phyloP scores from a whole-genome alignment of 2,329 filamentous ascomycete genomes.

The Botryotinia calthae region DNA sequence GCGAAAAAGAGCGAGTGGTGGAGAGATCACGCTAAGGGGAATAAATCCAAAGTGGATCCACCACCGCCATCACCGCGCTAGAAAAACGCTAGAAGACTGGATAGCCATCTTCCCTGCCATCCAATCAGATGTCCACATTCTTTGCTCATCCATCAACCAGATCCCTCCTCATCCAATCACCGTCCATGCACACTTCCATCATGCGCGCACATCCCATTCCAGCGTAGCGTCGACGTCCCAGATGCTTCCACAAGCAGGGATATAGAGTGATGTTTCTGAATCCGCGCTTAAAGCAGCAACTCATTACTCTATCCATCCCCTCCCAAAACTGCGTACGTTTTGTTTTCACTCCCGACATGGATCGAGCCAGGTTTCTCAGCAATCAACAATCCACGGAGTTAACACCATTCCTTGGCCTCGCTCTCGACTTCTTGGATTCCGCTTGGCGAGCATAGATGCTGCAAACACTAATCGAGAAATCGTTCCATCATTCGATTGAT shows the following conservation, averaged over 20 bases:
- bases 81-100: slow-evolving; percentile 16
- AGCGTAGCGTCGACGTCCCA: not conserved
- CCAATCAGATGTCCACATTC: not conserved
- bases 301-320: not conserved
- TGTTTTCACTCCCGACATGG: not conserved
- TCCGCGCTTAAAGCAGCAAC: not conserved
- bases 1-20: not conserved
- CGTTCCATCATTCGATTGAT: not conserved
- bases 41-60: not conserved
- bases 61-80: not conserved
- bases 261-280: not conserved
- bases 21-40: not conserved
- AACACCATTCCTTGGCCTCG: not conserved
- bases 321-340: not conserved
- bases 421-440: not conserved
- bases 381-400: not conserved
- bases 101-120: not conserved
- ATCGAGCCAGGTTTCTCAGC: not conserved
- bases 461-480: not conserved
- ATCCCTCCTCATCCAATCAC: not conserved
- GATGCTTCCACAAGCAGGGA: not conserved
- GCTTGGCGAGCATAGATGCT: not conserved
- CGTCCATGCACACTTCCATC: not conserved
- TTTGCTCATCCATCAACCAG: not conserved
- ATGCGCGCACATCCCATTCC: not conserved